A percentile compares a stretch with the other conserved stretches of the same genome.
Evolutionary conservation across 2,329 filamentous ascomycete genomes (phyloP).

Genomic region (Alternaria tenuissima): DNA sequence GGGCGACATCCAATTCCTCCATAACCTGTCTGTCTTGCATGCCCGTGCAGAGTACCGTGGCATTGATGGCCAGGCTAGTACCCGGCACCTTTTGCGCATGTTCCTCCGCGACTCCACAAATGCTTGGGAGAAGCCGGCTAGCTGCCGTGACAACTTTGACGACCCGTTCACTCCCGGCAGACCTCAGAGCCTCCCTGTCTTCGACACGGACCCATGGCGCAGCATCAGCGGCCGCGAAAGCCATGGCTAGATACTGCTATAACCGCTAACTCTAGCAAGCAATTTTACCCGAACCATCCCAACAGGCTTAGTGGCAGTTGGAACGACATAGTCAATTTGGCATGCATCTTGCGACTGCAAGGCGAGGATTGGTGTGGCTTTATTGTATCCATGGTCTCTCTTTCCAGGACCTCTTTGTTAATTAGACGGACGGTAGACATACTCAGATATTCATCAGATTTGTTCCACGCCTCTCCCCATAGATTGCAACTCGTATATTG

Average conservation of each 20-base stretch:
- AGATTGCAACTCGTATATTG: neutral
- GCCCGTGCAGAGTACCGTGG: constrained; percentile 46
- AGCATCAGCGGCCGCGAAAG: constrained; percentile 50
- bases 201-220: constrained; percentile 48
- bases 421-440: neutral
- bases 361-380: neutral
- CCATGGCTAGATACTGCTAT: constrained; percentile 39
- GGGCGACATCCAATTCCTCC: constrained; percentile 50
- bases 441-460: constrained; percentile 3
- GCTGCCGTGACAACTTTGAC: constrained; percentile 41
- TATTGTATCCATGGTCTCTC: neutral
- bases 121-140: constrained; percentile 45
- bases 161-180: constrained; percentile 43
- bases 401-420: neutral
- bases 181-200: constrained; percentile 43
- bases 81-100: constrained; percentile 49
- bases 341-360: neutral
- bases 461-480: neutral
- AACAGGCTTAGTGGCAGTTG: neutral
- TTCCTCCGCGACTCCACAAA: constrained; percentile 48
- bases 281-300: neutral
- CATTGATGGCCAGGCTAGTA: constrained; percentile 32
- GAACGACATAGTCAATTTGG: neutral
- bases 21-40: constrained; percentile 50
- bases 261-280: neutral